Evolutionary conservation across 2,329 filamentous ascomycete genomes (phyloP), one percentile per base, ranked within the genome.

Genomic region (Hypocrella siamensis): DNA sequence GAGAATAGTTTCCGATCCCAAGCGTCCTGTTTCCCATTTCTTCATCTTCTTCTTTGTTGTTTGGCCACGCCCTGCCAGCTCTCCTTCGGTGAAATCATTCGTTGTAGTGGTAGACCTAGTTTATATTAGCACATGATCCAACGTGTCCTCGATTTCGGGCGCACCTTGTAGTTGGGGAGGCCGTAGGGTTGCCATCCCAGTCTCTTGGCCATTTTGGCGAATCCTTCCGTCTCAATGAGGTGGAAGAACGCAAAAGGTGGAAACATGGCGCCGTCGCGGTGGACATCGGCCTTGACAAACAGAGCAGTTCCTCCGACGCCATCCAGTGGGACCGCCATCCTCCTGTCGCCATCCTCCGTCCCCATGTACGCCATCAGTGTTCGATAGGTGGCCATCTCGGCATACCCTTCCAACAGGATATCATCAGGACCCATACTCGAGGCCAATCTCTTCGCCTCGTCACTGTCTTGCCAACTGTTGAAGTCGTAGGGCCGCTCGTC

Each of bases 221-320:
- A 98, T 0, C 90, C 90, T 50, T 98, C 90, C 0, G 90, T 96
- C 63, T 98, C 90, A 38, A 98, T 92, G 38, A 98, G 65, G 55
- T 98, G 80, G 52, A 94, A 96, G 51, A 98, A 98, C 3, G 88
- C 60, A 51, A 98, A 98, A 0, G 90, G 73, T 14, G 90, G 90
- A 60, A 98, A 98, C 88, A 96, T 98, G 51, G 90, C 88, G 15
- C 90, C 90, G 48, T 98, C 90, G 17, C 90, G 75, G 53, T 98
- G 90, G 17, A 98, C 90, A 37, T 96, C 86, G 2, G 86, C 90
- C 61, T 93, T 94, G 37, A 98, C 90, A 47, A 98, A 61, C 40
- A 98, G 61, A 2, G 86, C 82, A 1, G 88, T 92, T 22, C 90
- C 90, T 34, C 90, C 90, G 4, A 98, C 90, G 31, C 90, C 90